phyloP scores from a whole-genome alignment of 139 green algal genomes.

The Ulvella scutata region DNA sequence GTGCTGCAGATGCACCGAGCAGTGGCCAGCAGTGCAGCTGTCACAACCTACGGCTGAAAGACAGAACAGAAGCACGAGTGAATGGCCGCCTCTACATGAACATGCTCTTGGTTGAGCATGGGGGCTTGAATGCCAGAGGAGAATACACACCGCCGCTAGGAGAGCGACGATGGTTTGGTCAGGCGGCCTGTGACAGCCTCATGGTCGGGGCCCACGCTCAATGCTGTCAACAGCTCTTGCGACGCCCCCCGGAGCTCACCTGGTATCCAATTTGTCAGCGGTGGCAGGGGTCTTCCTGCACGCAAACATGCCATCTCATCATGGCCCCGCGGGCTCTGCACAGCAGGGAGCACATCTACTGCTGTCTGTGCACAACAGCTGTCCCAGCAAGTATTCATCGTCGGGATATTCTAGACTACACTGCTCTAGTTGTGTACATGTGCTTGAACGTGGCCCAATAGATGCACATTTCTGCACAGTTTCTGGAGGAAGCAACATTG shows the following conservation, averaged over 20 bases:
- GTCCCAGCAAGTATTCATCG: background rate
- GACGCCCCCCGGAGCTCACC: constrained; percentile 58
- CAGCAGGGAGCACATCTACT: no score
- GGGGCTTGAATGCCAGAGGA: no score
- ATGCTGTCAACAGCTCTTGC: constrained; percentile 20
- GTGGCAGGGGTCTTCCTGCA: constrained; percentile 60
- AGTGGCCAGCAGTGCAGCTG: no score
- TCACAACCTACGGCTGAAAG: no score
- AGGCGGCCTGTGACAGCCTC: background rate
- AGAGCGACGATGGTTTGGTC: background rate
- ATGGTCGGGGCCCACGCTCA: background rate
- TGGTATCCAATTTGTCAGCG: constrained; percentile 81
- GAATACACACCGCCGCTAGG: no score
- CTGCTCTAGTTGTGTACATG: background rate
- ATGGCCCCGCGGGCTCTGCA: background rate
- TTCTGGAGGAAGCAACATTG: background rate
- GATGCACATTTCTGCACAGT: background rate
- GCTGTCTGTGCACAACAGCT: background rate
- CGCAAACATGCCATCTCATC: background rate
- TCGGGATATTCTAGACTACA: background rate
- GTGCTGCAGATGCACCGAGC: no score
- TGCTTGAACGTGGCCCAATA: background rate
- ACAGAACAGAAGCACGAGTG: no score
- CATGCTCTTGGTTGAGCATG: no score
- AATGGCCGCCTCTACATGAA: no score